These are phyloP conservation scores for Acrocalymma vagum DNA, from an alignment of 2,329 filamentous ascomycete genomes.

Conservation along the genomic window DNA sequence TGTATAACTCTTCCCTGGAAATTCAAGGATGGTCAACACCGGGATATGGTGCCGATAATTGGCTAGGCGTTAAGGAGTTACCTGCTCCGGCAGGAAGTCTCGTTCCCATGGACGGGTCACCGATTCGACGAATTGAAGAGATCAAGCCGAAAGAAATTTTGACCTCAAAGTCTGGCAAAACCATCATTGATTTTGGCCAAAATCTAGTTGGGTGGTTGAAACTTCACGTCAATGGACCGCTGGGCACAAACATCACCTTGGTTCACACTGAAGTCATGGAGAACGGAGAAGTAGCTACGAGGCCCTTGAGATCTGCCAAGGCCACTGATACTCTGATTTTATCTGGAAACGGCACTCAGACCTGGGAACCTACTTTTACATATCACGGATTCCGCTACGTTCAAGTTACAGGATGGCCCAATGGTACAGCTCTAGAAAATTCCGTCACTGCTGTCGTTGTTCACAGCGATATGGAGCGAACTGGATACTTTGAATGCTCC, in stretches of 20 bases:
- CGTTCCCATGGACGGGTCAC: conserved; percentile 53
- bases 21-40: conserved; percentile 22
- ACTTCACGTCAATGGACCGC: conserved; percentile 48
- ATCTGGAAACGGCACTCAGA: conserved; percentile 28
- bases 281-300: conserved; percentile 50
- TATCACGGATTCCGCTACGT: conserved; percentile 64
- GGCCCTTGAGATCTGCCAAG: conserved; percentile 56
- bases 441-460: conserved; percentile 52
- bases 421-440: conserved; percentile 17
- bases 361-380: conserved; percentile 60
- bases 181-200: conserved; percentile 65
- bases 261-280: conserved; percentile 66
- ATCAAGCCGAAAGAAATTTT: conserved; percentile 37
- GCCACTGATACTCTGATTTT: conserved; percentile 51
- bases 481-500: conserved; percentile 62
- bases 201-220: conserved; percentile 63
- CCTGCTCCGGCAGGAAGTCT: conserved; percentile 45
- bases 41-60: conserved; percentile 28
- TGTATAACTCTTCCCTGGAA: conserved; percentile 55
- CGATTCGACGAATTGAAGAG: conserved; percentile 50
- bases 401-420: conserved; percentile 57
- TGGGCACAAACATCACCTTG: conserved; percentile 55
- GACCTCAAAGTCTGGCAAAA: conserved; percentile 54
- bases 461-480: conserved; percentile 62
- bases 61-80: conserved; percentile 42